A percentile compares a stretch with the other conserved stretches of the same genome.
These are phyloP conservation scores for Phytophthora pisi DNA, from an alignment of 352 stramenopile genomes.

Conservation along the genomic window DNA sequence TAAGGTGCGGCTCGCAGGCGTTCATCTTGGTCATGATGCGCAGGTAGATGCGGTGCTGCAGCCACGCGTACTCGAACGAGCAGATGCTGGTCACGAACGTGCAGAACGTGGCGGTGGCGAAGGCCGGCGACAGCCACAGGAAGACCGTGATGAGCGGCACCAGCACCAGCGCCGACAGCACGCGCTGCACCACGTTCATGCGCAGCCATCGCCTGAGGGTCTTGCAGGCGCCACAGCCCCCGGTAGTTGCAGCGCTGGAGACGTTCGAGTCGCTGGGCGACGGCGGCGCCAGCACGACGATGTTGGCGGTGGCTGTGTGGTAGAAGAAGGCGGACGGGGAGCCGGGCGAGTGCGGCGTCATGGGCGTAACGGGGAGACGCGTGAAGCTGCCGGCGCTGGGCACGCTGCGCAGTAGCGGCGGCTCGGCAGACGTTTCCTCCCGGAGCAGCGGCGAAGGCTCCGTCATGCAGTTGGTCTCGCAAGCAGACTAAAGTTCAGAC, in stretches of 20 bases:
- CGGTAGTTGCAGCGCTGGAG: conserved; percentile 6
- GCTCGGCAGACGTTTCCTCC: conserved; percentile 17
- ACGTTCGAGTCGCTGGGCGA: conserved; percentile 20
- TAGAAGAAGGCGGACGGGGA: conserved; percentile 42
- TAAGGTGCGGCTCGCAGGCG: conserved; percentile 25
- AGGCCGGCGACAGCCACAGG: conserved; percentile 66
- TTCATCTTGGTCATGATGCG: conserved; percentile 49
- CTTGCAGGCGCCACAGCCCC: background rate
- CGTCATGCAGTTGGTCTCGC: conserved; percentile 11
- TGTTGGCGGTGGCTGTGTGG: conserved; percentile 27
- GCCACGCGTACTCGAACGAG: conserved; percentile 76
- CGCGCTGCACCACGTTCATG: conserved; percentile 65
- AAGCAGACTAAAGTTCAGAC: background rate
- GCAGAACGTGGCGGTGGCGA: conserved; percentile 71
- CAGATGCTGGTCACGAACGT: conserved; percentile 66
- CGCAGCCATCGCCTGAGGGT: conserved; percentile 21
- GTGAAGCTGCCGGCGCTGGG: conserved; percentile 14
- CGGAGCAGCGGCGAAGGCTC: conserved; percentile 1
- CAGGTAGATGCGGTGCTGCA: conserved; percentile 68
- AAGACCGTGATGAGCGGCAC: conserved; percentile 70
- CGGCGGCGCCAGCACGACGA: conserved; percentile 25
- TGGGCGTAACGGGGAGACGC: conserved; percentile 13
- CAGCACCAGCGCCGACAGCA: conserved; percentile 62
- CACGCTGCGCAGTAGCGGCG: conserved; percentile 9
- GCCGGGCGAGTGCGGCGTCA: conserved; percentile 33